Evolutionary conservation across 2,329 filamentous ascomycete species (phyloP), one percentile per base, ranked within the genome.

Genomic region (Sporothrix sp.): DNA sequence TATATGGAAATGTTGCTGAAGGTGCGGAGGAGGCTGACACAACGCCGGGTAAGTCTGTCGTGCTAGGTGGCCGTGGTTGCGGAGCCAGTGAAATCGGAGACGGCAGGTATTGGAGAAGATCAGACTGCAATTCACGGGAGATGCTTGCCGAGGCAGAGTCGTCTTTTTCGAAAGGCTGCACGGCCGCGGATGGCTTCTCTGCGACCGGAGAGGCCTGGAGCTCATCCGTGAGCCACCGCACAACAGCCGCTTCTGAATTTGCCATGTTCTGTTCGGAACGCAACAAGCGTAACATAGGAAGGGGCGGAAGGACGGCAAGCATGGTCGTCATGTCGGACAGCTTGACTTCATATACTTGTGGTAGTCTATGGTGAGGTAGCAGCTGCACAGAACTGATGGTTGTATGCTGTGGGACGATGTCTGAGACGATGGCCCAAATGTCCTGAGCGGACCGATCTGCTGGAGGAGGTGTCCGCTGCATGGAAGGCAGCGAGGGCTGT

Each of bases 231-330:
- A 76, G 62, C 73, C 73, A 78, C 48, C 60, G 63, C 33, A 77
- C 57, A 2, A 74, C 57, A 8, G 65, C 59, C 9, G 69, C 69
- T 56, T 78, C 74, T 20, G 72, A 69, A 21, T 62, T 59, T 44
- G 72, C 62, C 37, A 70, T 65, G 32, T 61, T 66, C 43, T 68
- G 67, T 58, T 78, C 75, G 44, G 63, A 71, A 27, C 74, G 68
- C 28, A 78, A 63, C 25, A 75, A 62, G 49, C 68, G 67, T 45
- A 68, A 60, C 52, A 68, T 64, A n/a, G 65, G 56, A 32, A 65
- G 61, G 7, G 71, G 71, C n/a, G 71, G 61, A 4, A 74, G 58
- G 32, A 68, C 66, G 36, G 77, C 63, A 25, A 70, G 53, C 21
- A 76, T 58, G 9, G 57, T 61, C 14, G 65, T 65, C 7, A 65